phyloP scores from a whole-genome alignment of 495 filamentous ascomycete genomes.

The Pseudotulostoma volvatum region DNA sequence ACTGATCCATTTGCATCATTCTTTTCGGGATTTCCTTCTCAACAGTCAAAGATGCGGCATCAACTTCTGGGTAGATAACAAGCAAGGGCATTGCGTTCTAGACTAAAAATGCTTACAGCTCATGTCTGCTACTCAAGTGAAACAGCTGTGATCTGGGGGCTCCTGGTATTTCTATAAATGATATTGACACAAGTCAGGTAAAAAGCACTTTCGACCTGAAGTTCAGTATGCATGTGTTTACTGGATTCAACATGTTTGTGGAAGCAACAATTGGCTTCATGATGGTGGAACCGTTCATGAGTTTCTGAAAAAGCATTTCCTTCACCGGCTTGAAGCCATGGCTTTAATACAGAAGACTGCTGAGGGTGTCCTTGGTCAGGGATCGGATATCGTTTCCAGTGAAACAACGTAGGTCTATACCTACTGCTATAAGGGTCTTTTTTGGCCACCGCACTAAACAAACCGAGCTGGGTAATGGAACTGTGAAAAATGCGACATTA shows the following conservation, averaged over 20 bases:
- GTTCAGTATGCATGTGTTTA: slow-evolving; percentile 17
- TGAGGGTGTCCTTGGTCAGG: slow-evolving; percentile 5
- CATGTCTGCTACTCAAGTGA: slow-evolving; percentile 15
- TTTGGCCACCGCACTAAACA: too few relatives aligned
- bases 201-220: slow-evolving; percentile 8
- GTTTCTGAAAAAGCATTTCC: slow-evolving; percentile 8
- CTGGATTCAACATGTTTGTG: slow-evolving; percentile 15
- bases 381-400: too few relatives aligned
- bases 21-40: slow-evolving; percentile 35
- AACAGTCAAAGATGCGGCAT: slow-evolving; percentile 13
- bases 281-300: slow-evolving; percentile 7
- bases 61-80: slow-evolving; percentile 24
- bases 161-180: slow-evolving; percentile 2
- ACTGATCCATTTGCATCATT: slow-evolving; percentile 27
- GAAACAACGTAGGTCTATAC: too few relatives aligned
- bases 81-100: slow-evolving; percentile 16
- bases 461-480: too few relatives aligned
- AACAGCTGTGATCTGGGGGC: slow-evolving; percentile 23
- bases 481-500: too few relatives aligned
- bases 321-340: slow-evolving; percentile 14
- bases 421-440: too few relatives aligned
- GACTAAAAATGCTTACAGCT: slow-evolving; percentile 18
- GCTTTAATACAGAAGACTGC: slow-evolving; percentile 4
- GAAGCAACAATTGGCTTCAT: slow-evolving; percentile 3
- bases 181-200: slow-evolving; percentile 6